phyloP scores from a whole-genome alignment of 345 rosid species.

The Erysimum cheiranthoides region DNA sequence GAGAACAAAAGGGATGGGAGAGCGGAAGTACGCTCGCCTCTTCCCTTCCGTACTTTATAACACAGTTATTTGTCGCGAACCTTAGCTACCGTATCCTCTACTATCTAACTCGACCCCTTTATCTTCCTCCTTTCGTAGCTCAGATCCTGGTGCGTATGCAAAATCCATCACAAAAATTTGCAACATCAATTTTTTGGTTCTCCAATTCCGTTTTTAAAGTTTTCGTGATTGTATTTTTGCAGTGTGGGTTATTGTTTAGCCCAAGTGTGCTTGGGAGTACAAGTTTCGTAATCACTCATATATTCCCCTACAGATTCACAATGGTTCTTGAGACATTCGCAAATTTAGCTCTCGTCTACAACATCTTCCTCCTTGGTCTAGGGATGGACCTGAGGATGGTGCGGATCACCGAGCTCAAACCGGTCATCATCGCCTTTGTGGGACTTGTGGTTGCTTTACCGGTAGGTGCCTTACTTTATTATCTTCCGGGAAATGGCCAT shows the following conservation, averaged over 20 bases:
- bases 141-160: constrained; percentile 43
- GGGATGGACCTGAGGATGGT: constrained; percentile 66
- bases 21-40: constrained; percentile 47
- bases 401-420: constrained; percentile 41
- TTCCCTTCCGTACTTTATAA: constrained; percentile 45
- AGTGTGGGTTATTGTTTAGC: constrained; percentile 68
- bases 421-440: constrained; percentile 47
- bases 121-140: constrained; percentile 50
- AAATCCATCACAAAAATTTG: neutral
- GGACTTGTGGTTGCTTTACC: constrained; percentile 55
- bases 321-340: constrained; percentile 59
- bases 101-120: constrained; percentile 41
- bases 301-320: constrained; percentile 52
- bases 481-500: constrained; percentile 42
- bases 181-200: neutral
- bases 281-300: neutral
- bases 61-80: constrained; percentile 44
- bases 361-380: constrained; percentile 69
- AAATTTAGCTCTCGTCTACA: constrained; percentile 56
- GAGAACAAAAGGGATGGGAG: constrained; percentile 47
- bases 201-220: neutral
- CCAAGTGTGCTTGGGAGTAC: constrained; percentile 47
- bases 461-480: constrained; percentile 49
- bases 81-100: constrained; percentile 42
- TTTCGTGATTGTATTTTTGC: constrained; percentile 18